Conservation (phyloP, 2,329 filamentous ascomycete genomes). For the Pseudogymnoascus sp. region DNA sequence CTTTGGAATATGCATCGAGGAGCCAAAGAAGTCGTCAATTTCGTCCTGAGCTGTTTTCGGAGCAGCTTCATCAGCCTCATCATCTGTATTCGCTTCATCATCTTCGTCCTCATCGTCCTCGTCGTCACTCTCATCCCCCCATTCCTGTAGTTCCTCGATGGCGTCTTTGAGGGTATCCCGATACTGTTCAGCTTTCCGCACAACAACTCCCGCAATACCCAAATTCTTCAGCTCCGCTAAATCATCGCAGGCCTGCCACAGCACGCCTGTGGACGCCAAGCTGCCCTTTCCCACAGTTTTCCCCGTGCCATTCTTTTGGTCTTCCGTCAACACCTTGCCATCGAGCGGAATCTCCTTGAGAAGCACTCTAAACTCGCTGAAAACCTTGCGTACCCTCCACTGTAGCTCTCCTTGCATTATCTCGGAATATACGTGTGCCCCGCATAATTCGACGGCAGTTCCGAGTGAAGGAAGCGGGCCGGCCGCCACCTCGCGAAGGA, state of each 20-base stretch:
- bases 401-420: constrained; percentile 58
- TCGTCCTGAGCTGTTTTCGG: constrained; percentile 43
- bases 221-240: constrained; percentile 54
- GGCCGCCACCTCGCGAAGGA: constrained; percentile 64
- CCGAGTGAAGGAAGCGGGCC: constrained; percentile 69
- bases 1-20: constrained; percentile 52
- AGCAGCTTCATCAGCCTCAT: constrained; percentile 29
- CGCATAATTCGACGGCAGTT: constrained; percentile 60
- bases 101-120: constrained; percentile 54
- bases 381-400: constrained; percentile 47
- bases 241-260: constrained; percentile 79
- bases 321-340: constrained; percentile 43
- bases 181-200: constrained; percentile 65
- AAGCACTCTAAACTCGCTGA: constrained; percentile 56
- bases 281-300: constrained; percentile 40
- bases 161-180: constrained; percentile 72
- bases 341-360: constrained; percentile 52
- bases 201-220: constrained; percentile 63
- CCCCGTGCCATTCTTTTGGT: constrained; percentile 38
- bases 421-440: constrained; percentile 52
- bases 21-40: constrained; percentile 61
- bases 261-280: constrained; percentile 61
- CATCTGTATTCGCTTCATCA: constrained; percentile 38
- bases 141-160: constrained; percentile 78
- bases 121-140: constrained; percentile 65